Percentiles rank a stretch among this genome's conserved stretches.
phyloP scores from a whole-genome alignment of 371 early-diverging fungal species.

The Rhizopus microsporus region DNA sequence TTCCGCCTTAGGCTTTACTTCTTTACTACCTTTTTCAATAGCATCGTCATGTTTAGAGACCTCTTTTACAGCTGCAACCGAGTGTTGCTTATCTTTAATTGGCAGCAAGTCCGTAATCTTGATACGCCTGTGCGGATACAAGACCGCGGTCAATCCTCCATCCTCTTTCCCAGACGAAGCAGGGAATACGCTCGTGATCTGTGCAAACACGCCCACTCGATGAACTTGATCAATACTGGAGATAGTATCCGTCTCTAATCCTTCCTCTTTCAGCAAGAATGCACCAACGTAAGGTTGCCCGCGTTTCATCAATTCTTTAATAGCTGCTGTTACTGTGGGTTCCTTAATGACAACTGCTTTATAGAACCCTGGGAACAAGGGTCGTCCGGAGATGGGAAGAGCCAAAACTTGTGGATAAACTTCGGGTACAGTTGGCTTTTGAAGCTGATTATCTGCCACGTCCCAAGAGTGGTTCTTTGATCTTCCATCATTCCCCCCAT shows the following conservation, averaged over 20 bases:
- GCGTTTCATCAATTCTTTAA: conserved; percentile 86
- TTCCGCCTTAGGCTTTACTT: conserved; percentile 11
- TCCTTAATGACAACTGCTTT: conserved; percentile 96
- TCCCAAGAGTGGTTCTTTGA: conserved; percentile 25
- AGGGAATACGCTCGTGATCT: conserved; percentile 94
- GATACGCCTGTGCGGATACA: conserved; percentile 94
- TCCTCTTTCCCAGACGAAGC: conserved; percentile 76
- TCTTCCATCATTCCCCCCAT: conserved; percentile 22
- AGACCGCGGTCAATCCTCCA: conserved; percentile 87
- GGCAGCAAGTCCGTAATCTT: conserved; percentile 73
- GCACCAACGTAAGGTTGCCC: conserved; percentile 95
- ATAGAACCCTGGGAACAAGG: conserved; percentile 96
- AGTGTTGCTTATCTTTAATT: conserved; percentile 19
- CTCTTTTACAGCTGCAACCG: conserved; percentile 19
- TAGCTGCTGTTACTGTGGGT: conserved; percentile 86
- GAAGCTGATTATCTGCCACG: conserved; percentile 61
- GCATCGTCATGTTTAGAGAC: conserved; percentile 8
- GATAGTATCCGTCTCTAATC: conserved; percentile 83
- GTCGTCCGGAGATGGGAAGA: conserved; percentile 91
- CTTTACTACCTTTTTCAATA: conserved; percentile 15
- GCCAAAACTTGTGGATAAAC: conserved; percentile 90
- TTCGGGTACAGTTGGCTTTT: conserved; percentile 82
- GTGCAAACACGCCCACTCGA: conserved; percentile 94
- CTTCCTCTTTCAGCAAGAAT: conserved; percentile 89
- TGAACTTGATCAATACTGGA: conserved; percentile 78